Percentiles rank a stretch among this genome's conserved stretches.
These are phyloP conservation scores for Sclerotinia borealis DNA, from an alignment of 2,329 filamentous ascomycete species.

Conservation along the genomic window DNA sequence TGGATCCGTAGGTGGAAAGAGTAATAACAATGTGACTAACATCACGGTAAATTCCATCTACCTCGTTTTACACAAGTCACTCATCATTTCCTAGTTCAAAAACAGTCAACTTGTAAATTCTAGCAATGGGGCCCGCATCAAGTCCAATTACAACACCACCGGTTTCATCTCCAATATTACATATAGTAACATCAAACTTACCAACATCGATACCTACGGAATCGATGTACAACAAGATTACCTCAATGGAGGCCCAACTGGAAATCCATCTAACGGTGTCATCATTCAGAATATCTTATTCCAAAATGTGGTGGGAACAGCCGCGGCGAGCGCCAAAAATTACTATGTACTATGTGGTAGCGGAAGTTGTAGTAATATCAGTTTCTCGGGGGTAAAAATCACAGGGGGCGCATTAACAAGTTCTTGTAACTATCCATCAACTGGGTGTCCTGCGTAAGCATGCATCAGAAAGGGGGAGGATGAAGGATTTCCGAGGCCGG, in stretches of 20 bases:
- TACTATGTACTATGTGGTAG: conserved; percentile 38
- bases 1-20: conserved; percentile 32
- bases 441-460: conserved; percentile 24
- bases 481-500: background rate
- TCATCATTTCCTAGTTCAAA: conserved; percentile 22
- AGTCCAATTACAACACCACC: conserved; percentile 36
- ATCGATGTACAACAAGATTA: conserved; percentile 49
- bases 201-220: conserved; percentile 41
- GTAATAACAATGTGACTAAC: conserved; percentile 33
- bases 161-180: conserved; percentile 38
- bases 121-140: conserved; percentile 36
- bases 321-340: conserved; percentile 28
- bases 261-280: conserved; percentile 36
- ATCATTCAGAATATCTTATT: conserved; percentile 34
- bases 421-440: conserved; percentile 30
- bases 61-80: background rate
- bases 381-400: conserved; percentile 34
- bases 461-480: background rate
- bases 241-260: conserved; percentile 40
- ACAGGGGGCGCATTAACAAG: conserved; percentile 17
- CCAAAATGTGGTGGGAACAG: conserved; percentile 33
- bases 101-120: conserved; percentile 27
- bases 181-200: conserved; percentile 42
- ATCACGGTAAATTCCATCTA: conserved; percentile 23
- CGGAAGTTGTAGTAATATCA: conserved; percentile 35